Evolutionary conservation across 176 grass and related monocot genomes (phyloP).

Genomic region (Cenchrus purpureus): DNA sequence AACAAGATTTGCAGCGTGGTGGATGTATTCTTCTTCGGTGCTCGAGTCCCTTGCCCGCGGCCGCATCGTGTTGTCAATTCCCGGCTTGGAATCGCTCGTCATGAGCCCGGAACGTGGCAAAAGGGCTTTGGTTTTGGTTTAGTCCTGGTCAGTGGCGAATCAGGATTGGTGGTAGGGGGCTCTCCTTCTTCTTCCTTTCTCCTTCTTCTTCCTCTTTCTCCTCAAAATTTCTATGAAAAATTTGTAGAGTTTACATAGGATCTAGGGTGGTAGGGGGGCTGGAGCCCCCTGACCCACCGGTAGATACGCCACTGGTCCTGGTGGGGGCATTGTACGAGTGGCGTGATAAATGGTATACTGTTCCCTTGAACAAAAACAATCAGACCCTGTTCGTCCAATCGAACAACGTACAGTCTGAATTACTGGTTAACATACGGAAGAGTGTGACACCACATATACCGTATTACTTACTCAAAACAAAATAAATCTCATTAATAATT

Average conservation of each 20-base stretch:
- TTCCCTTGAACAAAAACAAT: background rate
- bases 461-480: no score
- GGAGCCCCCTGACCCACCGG: no score
- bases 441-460: background rate
- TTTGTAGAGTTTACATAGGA: no score
- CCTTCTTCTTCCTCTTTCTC: no score
- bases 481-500: no score
- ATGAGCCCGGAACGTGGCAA: background rate
- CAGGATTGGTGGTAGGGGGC: no score
- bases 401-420: background rate
- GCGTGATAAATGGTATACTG: background rate
- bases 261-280: no score
- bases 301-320: no score
- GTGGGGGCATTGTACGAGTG: background rate
- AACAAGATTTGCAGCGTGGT: conserved; percentile 14
- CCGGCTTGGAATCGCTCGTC: background rate
- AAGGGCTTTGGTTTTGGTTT: background rate
- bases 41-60: background rate
- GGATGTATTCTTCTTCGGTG: conserved; percentile 32
- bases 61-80: conserved; percentile 13
- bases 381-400: background rate
- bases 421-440: background rate
- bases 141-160: no score
- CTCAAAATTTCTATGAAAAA: no score
- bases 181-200: no score